Base-by-base conservation (phyloP, 495 filamentous ascomycete species). In the Aspergillus cristatus region DNA sequence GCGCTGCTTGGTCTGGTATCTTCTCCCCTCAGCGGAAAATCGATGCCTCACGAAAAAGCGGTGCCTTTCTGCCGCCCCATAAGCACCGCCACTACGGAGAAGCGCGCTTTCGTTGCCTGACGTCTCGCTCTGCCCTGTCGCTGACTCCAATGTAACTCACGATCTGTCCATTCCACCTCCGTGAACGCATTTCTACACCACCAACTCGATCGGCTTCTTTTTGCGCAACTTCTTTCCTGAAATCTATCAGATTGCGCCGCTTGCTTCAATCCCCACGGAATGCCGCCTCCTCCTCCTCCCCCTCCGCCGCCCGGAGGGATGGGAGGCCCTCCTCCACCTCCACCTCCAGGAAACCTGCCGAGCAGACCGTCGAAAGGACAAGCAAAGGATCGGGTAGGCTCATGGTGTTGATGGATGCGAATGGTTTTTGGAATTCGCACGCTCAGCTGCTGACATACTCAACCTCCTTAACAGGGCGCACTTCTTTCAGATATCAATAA, bases 401-500 rank as follows among this genome's bases (percentile, higher is more conserved):
- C 13, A 32, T 24, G 20, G 8, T 24, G 20, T 24, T 24, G 20
- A 24, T 8, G 20, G 20, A 8, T 4, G 4, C 8, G 4, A 4
- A 4, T 24, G 20, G 20, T 8, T 8, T 8, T 24, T 24, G 20
- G 20, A 8, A 24, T 8, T 8, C 4, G 4, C 4, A 24, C 8
- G 20, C 20, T 4, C 8, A 8, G 20, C 8, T 4, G 20, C 20
- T 24, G 20, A 24, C 20, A n/a, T n/a, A n/a, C 20, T 24, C 20
- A 4, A 8, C 8, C 8, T 28, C 38, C 31, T 30, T 29, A 13
- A 32, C 53, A 97, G 90, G 81, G 84, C 46, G 88, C 88, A 15
- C 70, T 98, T n/a, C 75, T 97, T 17, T 68, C 71, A 48, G 90
- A 96, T 63, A 98, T 98, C 45, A 65, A 69, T 34, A 94, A 94